phyloP scores from a whole-genome alignment of 352 stramenopile species.

The Phytophthora pinifolia region DNA sequence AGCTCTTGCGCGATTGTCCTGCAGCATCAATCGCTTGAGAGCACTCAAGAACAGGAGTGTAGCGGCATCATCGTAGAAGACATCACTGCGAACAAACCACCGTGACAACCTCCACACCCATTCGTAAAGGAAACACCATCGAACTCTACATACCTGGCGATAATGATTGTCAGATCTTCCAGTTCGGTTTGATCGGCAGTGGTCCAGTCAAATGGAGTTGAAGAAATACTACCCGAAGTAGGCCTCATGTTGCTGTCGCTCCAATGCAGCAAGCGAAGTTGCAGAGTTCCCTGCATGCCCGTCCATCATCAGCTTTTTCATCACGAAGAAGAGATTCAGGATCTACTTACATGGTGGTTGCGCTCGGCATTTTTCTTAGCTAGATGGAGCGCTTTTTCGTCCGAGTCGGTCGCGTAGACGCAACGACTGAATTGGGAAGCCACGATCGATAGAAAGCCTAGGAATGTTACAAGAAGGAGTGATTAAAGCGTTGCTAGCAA shows the following conservation, averaged over 20 bases:
- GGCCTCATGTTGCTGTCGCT: neutral
- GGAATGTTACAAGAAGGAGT: neutral
- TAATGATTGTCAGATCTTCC: constrained; percentile 22
- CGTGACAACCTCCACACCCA: too few species aligned
- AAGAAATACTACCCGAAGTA: neutral
- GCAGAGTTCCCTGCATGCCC: constrained; percentile 23
- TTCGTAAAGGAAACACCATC: neutral
- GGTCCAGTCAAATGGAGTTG: constrained; percentile 29
- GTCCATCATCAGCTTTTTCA: constrained; percentile 1
- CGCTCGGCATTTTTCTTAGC: constrained; percentile 35
- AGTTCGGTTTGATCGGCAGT: constrained; percentile 21
- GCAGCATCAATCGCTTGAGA: constrained; percentile 40
- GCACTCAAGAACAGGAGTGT: constrained; percentile 42
- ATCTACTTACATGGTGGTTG: constrained; percentile 26
- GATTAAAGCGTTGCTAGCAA: neutral
- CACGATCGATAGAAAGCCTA: constrained; percentile 51
- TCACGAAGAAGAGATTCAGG: neutral
- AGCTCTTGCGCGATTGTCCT: constrained; percentile 21
- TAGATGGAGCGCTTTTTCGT: constrained; percentile 37
- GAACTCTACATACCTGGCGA: constrained; percentile 35
- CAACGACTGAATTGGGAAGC: constrained; percentile 32
- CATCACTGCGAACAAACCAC: constrained; percentile 47
- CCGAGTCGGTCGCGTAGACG: constrained; percentile 53
- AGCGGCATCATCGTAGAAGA: constrained; percentile 65
- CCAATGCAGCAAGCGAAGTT: constrained; percentile 23